phyloP scores from a whole-genome alignment of 2,329 filamentous ascomycete species.

The Clonostachys byssicola region DNA sequence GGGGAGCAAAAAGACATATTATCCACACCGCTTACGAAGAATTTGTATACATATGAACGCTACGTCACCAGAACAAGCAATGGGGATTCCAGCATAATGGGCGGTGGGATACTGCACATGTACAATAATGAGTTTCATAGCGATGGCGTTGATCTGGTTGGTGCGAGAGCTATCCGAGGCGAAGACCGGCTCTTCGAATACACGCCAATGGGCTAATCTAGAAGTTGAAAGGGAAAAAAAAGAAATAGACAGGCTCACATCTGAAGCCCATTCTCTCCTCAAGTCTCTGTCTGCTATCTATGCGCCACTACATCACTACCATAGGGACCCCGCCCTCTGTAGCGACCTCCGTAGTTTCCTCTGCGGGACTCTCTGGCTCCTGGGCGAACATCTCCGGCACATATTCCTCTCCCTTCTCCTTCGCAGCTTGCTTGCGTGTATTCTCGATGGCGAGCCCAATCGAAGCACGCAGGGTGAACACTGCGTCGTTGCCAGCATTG shows the following conservation, averaged over 20 bases:
- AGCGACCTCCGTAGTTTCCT: too few relatives aligned
- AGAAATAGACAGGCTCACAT: background rate
- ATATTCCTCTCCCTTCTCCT: constrained; percentile 7
- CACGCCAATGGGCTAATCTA: too few relatives aligned
- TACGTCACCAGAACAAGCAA: too few relatives aligned
- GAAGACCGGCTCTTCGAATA: too few relatives aligned
- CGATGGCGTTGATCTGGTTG: constrained; percentile 39
- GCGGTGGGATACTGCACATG: background rate
- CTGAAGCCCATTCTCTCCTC: constrained; percentile 5
- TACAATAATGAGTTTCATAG: constrained; percentile 24
- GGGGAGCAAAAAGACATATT: too few relatives aligned
- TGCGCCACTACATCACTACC: too few relatives aligned
- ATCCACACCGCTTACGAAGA: too few relatives aligned
- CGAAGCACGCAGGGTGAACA: constrained; percentile 73
- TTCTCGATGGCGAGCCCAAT: constrained; percentile 37
- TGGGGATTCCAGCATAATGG: too few relatives aligned
- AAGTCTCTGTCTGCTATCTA: background rate
- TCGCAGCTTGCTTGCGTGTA: constrained; percentile 10
- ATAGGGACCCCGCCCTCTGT: too few relatives aligned
- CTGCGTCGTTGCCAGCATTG: constrained; percentile 84
- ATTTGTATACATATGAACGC: too few relatives aligned
- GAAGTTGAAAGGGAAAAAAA: background rate
- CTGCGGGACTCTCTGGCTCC: too few relatives aligned
- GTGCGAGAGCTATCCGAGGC: constrained; percentile 5
- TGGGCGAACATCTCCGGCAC: constrained; percentile 1